phyloP scores from a whole-genome alignment of 495 filamentous ascomycete genomes.

The Talaromyces thailandensis region DNA sequence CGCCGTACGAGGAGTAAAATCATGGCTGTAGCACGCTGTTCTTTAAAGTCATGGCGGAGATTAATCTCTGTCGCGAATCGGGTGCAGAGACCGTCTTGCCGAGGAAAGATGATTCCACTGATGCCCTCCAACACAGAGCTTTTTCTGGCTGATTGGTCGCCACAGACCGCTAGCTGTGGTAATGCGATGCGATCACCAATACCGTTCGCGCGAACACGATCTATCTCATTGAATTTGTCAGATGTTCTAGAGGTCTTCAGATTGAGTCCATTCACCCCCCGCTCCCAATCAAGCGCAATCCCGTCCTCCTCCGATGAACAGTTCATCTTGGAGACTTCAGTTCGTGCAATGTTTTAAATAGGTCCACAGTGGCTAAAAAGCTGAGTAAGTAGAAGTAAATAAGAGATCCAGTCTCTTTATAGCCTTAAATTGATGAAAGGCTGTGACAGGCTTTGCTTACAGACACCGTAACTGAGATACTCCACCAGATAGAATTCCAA shows the following conservation, averaged over 20 bases:
- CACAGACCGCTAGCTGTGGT: constrained; percentile 56
- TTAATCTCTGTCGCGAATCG: constrained; percentile 49
- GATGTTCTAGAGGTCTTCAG: background rate
- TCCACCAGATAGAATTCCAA: background rate
- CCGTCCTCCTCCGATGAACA: background rate
- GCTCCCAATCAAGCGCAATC: background rate
- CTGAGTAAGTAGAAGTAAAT: background rate
- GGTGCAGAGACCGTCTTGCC: constrained; percentile 51
- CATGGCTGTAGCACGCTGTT: constrained; percentile 7
- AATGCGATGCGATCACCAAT: constrained; percentile 18
- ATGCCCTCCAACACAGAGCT: constrained; percentile 60
- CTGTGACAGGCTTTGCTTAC: background rate
- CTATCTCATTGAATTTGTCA: background rate
- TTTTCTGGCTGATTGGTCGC: constrained; percentile 57
- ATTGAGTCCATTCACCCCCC: background rate
- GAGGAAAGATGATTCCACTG: constrained; percentile 53
- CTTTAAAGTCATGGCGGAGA: constrained; percentile 12
- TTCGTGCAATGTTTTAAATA: background rate
- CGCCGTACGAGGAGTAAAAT: constrained; percentile 9
- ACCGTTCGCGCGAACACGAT: background rate
- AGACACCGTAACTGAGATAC: background rate
- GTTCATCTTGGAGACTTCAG: background rate
- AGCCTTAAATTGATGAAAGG: background rate
- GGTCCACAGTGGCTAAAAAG: background rate
- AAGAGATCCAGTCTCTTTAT: background rate